A percentile compares a stretch with the other conserved stretches of the same genome.
phyloP scores from a whole-genome alignment of 2,329 filamentous ascomycete species.

The Cercospora brassicicola region DNA sequence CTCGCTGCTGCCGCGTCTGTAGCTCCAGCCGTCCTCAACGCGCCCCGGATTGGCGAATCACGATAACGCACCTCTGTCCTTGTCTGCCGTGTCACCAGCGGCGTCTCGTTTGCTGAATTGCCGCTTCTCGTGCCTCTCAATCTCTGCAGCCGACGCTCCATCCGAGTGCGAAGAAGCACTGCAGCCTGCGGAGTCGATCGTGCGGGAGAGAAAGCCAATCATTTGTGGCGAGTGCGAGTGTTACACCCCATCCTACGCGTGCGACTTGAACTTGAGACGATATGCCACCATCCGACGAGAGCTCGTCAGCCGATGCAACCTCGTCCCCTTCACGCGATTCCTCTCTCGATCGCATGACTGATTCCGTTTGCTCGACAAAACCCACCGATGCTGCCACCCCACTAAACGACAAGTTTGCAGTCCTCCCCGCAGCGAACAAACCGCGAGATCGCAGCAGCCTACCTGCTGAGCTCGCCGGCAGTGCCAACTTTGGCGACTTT shows the following conservation, averaged over 20 bases:
- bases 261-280: conserved; percentile 16
- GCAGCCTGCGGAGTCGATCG: background rate
- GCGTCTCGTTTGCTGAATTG: background rate
- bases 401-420: background rate
- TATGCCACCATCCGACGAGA: conserved; percentile 23
- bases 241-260: conserved; percentile 17
- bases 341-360: background rate
- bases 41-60: background rate
- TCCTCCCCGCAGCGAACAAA: background rate
- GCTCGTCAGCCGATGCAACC: conserved; percentile 17
- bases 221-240: conserved; percentile 6
- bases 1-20: background rate
- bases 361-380: background rate
- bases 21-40: background rate
- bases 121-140: background rate
- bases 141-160: background rate
- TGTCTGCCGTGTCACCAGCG: background rate
- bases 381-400: conserved; percentile 3
- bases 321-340: conserved; percentile 17
- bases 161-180: background rate
- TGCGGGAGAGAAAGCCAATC: conserved; percentile 1
- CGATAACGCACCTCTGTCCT: background rate
- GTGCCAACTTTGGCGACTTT: conserved; percentile 22
- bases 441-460: conserved; percentile 20
- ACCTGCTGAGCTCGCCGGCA: conserved; percentile 17